Percentiles rank a stretch among this genome's conserved stretches.
These are phyloP conservation scores for Diaporthe ampelina DNA, from an alignment of 2,329 filamentous ascomycete genomes.

Conservation along the genomic window DNA sequence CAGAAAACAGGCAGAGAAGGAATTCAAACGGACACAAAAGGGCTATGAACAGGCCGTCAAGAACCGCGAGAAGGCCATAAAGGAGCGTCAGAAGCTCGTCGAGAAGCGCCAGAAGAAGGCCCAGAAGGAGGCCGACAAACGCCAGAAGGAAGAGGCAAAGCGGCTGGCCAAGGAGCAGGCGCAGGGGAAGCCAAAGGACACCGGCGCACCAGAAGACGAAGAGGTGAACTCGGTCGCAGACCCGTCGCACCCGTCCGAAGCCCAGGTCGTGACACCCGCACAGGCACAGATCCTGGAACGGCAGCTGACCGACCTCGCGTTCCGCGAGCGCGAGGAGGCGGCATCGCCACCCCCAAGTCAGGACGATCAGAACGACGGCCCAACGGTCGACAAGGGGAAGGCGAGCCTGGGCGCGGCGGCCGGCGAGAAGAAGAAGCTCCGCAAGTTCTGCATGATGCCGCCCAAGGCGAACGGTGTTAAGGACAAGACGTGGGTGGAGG, in stretches of 20 bases:
- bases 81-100: conserved; percentile 72
- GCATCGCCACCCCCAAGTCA: conserved; percentile 35
- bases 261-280: conserved; percentile 32
- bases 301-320: conserved; percentile 40
- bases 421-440: conserved; percentile 61
- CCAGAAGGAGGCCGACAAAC: conserved; percentile 53
- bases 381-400: conserved; percentile 53
- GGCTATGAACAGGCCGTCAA: conserved; percentile 77
- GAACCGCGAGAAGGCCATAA: conserved; percentile 74
- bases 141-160: conserved; percentile 41
- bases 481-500: conserved; percentile 81
- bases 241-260: conserved; percentile 5
- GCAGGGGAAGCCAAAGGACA: conserved; percentile 37
- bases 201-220: background rate
- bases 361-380: background rate
- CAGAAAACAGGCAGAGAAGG: conserved; percentile 78
- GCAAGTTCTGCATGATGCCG: conserved; percentile 85
- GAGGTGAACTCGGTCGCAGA: conserved; percentile 6
- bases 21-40: conserved; percentile 73
- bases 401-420: background rate
- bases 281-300: conserved; percentile 37
- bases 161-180: conserved; percentile 47
- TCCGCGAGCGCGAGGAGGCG: conserved; percentile 25
- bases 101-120: conserved; percentile 66
- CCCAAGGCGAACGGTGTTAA: conserved; percentile 63